A percentile compares a stretch with the other conserved stretches of the same genome.
Evolutionary conservation across 495 filamentous ascomycete genomes (phyloP).

Genomic region (Lichenothelia convexa): DNA sequence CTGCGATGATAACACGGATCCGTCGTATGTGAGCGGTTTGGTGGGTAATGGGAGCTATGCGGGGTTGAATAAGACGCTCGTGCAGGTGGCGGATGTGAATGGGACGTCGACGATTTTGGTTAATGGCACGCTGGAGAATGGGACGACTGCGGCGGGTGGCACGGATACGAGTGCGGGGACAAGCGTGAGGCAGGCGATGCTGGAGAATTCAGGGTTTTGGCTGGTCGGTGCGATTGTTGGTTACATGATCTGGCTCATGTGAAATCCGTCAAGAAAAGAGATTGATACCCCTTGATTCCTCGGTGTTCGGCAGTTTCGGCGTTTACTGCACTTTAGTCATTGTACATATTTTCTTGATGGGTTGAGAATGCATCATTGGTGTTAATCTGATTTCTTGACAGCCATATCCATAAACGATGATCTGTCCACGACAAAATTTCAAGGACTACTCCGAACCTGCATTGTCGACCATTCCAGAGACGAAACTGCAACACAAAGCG

Average conservation of each 20-base stretch:
- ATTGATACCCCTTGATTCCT: too few species aligned
- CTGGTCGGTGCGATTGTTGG: conserved; percentile 1
- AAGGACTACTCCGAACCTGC: too few species aligned
- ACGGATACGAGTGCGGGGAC: conserved; percentile 1
- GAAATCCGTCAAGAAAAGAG: background rate
- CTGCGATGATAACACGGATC: conserved; percentile 57
- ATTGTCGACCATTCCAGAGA: too few species aligned
- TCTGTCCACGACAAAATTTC: too few species aligned
- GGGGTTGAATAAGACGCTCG: conserved; percentile 41
- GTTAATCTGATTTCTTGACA: too few species aligned
- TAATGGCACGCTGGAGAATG: conserved; percentile 58
- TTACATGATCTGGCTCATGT: background rate
- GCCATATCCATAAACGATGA: too few species aligned
- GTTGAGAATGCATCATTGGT: too few species aligned
- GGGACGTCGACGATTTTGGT: conserved; percentile 59
- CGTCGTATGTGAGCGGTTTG: conserved; percentile 37
- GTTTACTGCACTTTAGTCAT: too few species aligned
- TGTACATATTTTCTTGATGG: too few species aligned
- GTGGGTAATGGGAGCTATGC: conserved; percentile 45
- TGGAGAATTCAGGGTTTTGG: conserved; percentile 6
- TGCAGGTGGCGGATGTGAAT: conserved; percentile 48
- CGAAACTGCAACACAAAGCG: too few species aligned
- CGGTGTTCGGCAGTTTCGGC: too few species aligned
- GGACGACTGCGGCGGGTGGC: conserved; percentile 4
- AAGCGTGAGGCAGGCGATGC: background rate